Percentiles rank a stretch among this genome's conserved stretches.
These are phyloP conservation scores for Phialemonium atrogriseum DNA, from an alignment of 2,329 filamentous ascomycete species.

Conservation along the genomic window DNA sequence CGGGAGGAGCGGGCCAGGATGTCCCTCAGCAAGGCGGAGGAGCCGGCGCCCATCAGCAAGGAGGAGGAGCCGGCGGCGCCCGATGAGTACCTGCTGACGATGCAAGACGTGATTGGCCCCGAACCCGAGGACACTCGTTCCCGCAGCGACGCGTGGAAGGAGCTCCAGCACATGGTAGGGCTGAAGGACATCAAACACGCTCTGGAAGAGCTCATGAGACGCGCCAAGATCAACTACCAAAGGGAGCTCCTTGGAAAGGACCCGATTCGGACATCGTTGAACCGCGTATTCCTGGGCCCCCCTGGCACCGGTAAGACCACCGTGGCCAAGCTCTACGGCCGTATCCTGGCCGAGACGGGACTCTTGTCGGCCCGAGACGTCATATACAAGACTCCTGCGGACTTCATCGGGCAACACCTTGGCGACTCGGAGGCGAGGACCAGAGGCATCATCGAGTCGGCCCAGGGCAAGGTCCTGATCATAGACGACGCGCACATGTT, in stretches of 20 bases:
- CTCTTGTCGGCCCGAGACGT: constrained; percentile 51
- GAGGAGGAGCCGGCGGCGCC: constrained; percentile 17
- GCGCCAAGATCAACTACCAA: constrained; percentile 45
- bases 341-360: constrained; percentile 50
- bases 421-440: constrained; percentile 51
- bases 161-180: constrained; percentile 45
- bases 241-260: constrained; percentile 45
- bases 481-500: constrained; percentile 59
- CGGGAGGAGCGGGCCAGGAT: constrained; percentile 12
- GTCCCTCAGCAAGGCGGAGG: too few species aligned
- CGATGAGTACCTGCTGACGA: constrained; percentile 39
- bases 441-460: constrained; percentile 44
- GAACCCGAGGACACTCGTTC: constrained; percentile 38
- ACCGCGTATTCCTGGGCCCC: constrained; percentile 50
- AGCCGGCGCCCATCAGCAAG: constrained; percentile 1
- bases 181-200: constrained; percentile 45
- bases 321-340: constrained; percentile 54
- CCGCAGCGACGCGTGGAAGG: constrained; percentile 39
- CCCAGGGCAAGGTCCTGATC: constrained; percentile 52
- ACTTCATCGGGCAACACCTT: constrained; percentile 47
- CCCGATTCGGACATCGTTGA: constrained; percentile 41
- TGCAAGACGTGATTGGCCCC: constrained; percentile 51
- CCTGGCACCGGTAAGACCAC: constrained; percentile 59
- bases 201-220: constrained; percentile 38
- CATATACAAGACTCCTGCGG: constrained; percentile 48